Base-by-base conservation (phyloP, 1,284 basidiomycete genomes). In the Moesziomyces parantarcticus region DNA sequence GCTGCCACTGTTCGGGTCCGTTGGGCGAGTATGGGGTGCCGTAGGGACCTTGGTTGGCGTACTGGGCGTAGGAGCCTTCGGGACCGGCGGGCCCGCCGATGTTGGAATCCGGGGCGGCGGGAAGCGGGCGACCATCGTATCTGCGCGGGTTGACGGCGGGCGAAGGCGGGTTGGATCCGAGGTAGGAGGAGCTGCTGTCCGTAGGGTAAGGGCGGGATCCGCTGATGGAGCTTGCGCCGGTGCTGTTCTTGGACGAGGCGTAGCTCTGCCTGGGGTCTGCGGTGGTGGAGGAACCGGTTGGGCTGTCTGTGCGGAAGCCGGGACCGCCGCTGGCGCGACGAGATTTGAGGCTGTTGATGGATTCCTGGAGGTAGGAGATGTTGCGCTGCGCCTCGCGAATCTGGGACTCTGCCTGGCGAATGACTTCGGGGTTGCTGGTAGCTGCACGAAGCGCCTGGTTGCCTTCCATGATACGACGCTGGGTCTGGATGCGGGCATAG, bases 391-490 rank as follows among this genome's bases (percentile, higher is more conserved):
- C 90, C 84, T 96, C 92, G 75, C 91, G 89, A 85, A 95, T 93
- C 87, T 94, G 92, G 62, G 90, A 89, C 78, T 96, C 93, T 11
- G 80, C 79, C 48, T 79, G 75, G 9, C 91, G 88, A 57, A 93
- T 87, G 56, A 95, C 93, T 85, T 95, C 93, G 73, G 89, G 92
- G 82, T 96, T 96, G 50, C 86, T 88, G 39, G 93, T 94, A 5
- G 92, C 93, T 82, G 89, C 89, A 50, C 91, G 89, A 65, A 96
- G 87, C 71, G 89, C 88, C 82, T 92, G 89, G 50, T 90, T 90
- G 21, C 91, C 93, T 85, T 95, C 92, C 77, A 96, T 88, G 84
- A 95, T 90, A 88, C 93, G 94, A 85, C 91, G 91, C 86, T 96
- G 93, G 50, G 91, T 94, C 86, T 92, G 89, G 85, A 96, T 95